These are phyloP conservation scores for Rhizophlyctis rosea DNA, from an alignment of 192 early-diverging fungal species.

Conservation along the genomic window DNA sequence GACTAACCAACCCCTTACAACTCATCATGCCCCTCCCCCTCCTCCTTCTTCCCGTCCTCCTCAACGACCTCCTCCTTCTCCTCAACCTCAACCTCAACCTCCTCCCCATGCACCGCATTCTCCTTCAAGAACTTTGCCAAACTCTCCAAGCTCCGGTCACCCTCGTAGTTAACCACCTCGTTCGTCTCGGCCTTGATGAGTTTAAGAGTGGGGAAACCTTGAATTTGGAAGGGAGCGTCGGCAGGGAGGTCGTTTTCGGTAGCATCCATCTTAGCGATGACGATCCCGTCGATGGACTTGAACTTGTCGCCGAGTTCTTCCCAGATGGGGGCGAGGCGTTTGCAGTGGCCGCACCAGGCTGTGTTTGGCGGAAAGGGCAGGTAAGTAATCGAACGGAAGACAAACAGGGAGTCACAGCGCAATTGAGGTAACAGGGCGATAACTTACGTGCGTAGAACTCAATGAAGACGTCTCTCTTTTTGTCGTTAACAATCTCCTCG, in stretches of 20 bases:
- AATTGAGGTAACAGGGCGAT: too few relatives aligned
- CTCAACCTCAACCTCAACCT: too few relatives aligned
- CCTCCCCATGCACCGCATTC: conserved; percentile 54
- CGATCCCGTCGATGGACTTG: conserved; percentile 41
- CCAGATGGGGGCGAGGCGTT: conserved; percentile 70
- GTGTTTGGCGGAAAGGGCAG: too few relatives aligned
- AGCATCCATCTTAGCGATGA: conserved; percentile 94
- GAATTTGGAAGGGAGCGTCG: conserved; percentile 60
- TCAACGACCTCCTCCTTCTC: too few relatives aligned
- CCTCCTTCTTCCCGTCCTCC: too few relatives aligned
- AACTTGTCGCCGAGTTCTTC: conserved; percentile 72
- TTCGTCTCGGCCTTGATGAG: conserved; percentile 83
- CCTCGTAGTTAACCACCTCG: conserved; percentile 74
- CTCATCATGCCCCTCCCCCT: too few relatives aligned
- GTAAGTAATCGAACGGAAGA: conserved; percentile 15
- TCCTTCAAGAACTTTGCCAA: conserved; percentile 75
- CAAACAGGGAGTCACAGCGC: not conserved
- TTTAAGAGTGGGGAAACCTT: conserved; percentile 95
- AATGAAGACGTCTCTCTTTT: conserved; percentile 84
- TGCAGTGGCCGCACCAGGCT: conserved; percentile 55
- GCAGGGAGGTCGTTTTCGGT: conserved; percentile 91
- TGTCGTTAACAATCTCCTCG: conserved; percentile 80
- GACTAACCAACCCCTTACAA: too few relatives aligned
- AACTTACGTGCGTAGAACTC: conserved; percentile 75
- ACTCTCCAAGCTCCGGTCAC: conserved; percentile 75